phyloP scores from a whole-genome alignment of 2,329 filamentous ascomycete species.

The Aspergillus sp. region DNA sequence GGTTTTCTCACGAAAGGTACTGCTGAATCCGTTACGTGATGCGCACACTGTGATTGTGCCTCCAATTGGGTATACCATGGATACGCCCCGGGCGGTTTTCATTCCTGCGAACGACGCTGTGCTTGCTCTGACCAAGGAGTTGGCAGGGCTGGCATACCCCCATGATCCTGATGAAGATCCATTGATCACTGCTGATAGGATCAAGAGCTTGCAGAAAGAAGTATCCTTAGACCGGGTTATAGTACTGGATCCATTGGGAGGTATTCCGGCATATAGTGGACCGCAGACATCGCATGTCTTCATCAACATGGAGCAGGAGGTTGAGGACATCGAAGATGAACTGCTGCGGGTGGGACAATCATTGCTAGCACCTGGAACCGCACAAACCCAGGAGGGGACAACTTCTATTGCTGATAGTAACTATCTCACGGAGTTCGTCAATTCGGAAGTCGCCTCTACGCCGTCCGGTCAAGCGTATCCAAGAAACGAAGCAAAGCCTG shows the following conservation, averaged over 20 bases:
- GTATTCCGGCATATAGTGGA: constrained; percentile 62
- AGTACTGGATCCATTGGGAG: constrained; percentile 77
- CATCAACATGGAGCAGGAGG: constrained; percentile 91
- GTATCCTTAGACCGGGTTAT: constrained; percentile 77
- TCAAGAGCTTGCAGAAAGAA: constrained; percentile 41
- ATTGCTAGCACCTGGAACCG: constrained; percentile 14
- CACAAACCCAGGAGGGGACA: constrained; percentile 9
- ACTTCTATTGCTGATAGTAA: constrained; percentile 29
- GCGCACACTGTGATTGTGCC: constrained; percentile 66
- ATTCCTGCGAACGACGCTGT: constrained; percentile 59
- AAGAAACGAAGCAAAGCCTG: constrained; percentile 2
- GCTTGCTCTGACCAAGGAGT: constrained; percentile 67
- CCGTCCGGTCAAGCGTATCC: constrained; percentile 11
- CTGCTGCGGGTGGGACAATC: constrained; percentile 36
- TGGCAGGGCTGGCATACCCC: constrained; percentile 58
- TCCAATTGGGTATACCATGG: constrained; percentile 53
- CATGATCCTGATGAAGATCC: constrained; percentile 40
- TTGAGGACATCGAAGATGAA: constrained; percentile 58
- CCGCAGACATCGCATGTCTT: constrained; percentile 67
- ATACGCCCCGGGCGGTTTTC: constrained; percentile 42
- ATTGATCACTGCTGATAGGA: constrained; percentile 31
- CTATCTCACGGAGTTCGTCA: constrained; percentile 39
- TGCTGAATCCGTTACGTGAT: constrained; percentile 60
- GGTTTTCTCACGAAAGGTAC: constrained; percentile 41
- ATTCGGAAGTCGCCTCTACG: constrained; percentile 20